These are phyloP conservation scores for Alternaria tenuissima DNA, from an alignment of 2,329 filamentous ascomycete genomes.

Conservation along the genomic window DNA sequence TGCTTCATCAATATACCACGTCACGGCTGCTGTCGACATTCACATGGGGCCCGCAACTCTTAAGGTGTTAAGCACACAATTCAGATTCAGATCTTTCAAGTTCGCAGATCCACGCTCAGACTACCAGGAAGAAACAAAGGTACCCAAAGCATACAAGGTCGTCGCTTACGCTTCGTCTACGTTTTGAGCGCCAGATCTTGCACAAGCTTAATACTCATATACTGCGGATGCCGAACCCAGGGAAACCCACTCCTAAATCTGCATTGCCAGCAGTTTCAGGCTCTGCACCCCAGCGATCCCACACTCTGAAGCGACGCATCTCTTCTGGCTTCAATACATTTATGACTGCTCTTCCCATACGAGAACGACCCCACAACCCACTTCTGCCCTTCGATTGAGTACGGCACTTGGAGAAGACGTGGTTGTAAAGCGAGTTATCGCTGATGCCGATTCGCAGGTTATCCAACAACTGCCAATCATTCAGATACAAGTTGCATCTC, in stretches of 20 bases:
- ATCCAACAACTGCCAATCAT: constrained; percentile 1
- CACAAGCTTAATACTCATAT: neutral
- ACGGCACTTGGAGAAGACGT: constrained; percentile 8
- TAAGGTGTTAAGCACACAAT: neutral
- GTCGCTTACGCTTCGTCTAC: neutral
- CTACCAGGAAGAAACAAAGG: neutral
- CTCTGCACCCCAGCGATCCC: constrained; percentile 15
- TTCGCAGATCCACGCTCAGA: neutral
- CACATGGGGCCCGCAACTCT: constrained; percentile 1
- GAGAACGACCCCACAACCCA: constrained; percentile 6
- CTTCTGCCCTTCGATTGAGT: neutral
- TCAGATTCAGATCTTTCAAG: neutral
- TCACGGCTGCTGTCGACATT: constrained; percentile 15
- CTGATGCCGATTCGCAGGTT: neutral
- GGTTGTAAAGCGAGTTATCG: neutral
- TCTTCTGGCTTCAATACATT: constrained; percentile 24
- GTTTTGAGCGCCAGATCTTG: neutral
- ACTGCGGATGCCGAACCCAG: constrained; percentile 4
- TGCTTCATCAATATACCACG: constrained; percentile 14
- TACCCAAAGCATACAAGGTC: neutral
- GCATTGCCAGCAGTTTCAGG: neutral
- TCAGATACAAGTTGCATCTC: constrained; percentile 14
- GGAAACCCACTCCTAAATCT: neutral
- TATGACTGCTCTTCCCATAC: constrained; percentile 13
- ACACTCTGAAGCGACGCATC: constrained; percentile 24